These are phyloP conservation scores for Neonectria coccinea DNA, from an alignment of 2,329 filamentous ascomycete genomes.

Conservation along the genomic window DNA sequence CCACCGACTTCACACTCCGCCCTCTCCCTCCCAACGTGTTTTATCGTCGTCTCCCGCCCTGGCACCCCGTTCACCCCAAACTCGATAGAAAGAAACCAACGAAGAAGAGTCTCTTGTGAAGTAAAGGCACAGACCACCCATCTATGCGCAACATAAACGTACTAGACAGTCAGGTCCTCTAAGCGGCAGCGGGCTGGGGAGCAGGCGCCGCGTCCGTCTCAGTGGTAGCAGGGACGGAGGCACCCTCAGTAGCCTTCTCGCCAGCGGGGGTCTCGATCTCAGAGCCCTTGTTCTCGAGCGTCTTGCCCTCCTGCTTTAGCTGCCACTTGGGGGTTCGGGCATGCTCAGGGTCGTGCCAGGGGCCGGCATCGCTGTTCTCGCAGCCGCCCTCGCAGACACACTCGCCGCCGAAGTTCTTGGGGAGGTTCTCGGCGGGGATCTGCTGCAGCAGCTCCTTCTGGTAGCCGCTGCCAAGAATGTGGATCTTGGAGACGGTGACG, in stretches of 20 bases:
- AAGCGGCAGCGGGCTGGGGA: slow-evolving; percentile 53
- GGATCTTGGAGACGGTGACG: slow-evolving; percentile 95
- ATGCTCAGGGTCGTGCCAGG: slow-evolving; percentile 83
- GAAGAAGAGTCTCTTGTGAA: slow-evolving; percentile 40
- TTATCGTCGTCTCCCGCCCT: slow-evolving; percentile 30
- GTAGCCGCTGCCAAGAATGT: slow-evolving; percentile 85
- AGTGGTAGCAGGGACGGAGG: slow-evolving; percentile 41
- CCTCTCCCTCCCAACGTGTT: slow-evolving; percentile 31
- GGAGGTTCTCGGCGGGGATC: slow-evolving; percentile 90
- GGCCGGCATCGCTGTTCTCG: slow-evolving; percentile 86
- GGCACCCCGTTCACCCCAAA: slow-evolving; percentile 27
- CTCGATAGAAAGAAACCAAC: slow-evolving; percentile 31
- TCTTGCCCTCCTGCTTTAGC: slow-evolving; percentile 57
- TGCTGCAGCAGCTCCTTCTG: slow-evolving; percentile 86
- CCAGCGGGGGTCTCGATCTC: slow-evolving; percentile 50
- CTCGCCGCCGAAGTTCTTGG: slow-evolving; percentile 83
- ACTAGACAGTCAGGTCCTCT: slow-evolving; percentile 31
- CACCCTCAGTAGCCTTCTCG: slow-evolving; percentile 47
- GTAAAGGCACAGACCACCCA: slow-evolving; percentile 35
- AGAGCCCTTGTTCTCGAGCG: slow-evolving; percentile 56
- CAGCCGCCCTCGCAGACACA: slow-evolving; percentile 89
- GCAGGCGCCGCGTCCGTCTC: slow-evolving; percentile 51
- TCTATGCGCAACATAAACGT: slow-evolving; percentile 33
- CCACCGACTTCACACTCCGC: slow-evolving; percentile 30
- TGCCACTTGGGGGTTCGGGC: slow-evolving; percentile 74